Evolutionary conservation across 192 early-diverging fungal species (phyloP).

Genomic region (Linnemannia exigua): DNA sequence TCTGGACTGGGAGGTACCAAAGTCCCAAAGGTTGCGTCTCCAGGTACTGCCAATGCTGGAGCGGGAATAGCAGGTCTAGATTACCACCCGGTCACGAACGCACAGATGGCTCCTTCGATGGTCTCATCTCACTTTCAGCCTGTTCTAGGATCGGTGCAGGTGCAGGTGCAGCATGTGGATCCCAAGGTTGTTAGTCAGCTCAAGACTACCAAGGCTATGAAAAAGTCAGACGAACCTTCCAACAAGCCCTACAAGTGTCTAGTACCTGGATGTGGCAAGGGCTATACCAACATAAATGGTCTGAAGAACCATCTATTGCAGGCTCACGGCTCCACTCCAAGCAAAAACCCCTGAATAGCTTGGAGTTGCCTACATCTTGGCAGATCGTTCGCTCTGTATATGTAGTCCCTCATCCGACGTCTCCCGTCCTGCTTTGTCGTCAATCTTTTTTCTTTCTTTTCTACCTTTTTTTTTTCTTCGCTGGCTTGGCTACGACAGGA

Average conservation of each 20-base stretch:
- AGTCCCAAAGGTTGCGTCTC: not conserved
- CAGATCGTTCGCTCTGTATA: no score
- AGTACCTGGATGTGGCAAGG: slow-evolving; percentile 73
- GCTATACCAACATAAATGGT: slow-evolving; percentile 86
- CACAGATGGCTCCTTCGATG: not conserved
- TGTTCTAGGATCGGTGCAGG: not conserved
- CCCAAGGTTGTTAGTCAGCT: not conserved
- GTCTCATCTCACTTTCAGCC: not conserved
- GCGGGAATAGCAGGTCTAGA: not conserved
- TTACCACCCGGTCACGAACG: not conserved
- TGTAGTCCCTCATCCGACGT: not conserved
- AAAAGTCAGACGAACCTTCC: slow-evolving; percentile 5
- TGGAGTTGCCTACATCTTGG: not conserved
- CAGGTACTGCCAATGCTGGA: not conserved
- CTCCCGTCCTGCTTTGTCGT: not conserved
- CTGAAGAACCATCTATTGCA: slow-evolving; percentile 82
- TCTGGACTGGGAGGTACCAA: slow-evolving; percentile 12
- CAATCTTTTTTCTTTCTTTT: not conserved
- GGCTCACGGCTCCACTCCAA: slow-evolving; percentile 70
- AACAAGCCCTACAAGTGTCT: slow-evolving; percentile 81
- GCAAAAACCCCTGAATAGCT: not conserved
- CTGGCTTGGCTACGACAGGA: not conserved
- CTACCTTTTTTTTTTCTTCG: not conserved
- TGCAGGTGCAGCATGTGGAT: not conserved
- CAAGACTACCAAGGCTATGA: not conserved